Percentiles rank a stretch among this genome's conserved stretches.
Evolutionary conservation across 345 rosid genomes (phyloP).

Genomic region (Rubroshorea leprosula): DNA sequence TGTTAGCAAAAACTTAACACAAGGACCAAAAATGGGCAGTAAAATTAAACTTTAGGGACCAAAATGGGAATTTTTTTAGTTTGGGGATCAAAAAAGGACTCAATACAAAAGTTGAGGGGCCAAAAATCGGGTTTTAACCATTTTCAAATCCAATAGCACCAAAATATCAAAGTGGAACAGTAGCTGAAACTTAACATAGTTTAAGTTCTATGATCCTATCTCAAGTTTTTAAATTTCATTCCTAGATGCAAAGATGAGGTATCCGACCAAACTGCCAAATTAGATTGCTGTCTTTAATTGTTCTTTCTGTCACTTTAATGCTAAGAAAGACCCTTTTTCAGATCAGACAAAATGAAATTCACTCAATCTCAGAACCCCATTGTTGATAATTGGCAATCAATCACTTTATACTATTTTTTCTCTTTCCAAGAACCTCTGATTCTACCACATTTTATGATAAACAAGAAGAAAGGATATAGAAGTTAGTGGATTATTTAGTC

Average conservation of each 20-base stretch:
- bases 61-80: too few relatives aligned
- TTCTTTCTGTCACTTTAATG: background rate
- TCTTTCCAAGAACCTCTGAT: background rate
- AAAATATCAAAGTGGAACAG: too few relatives aligned
- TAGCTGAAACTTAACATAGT: background rate
- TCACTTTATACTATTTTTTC: too few relatives aligned
- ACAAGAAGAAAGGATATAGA: background rate
- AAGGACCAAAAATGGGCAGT: too few relatives aligned
- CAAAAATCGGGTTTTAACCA: too few relatives aligned
- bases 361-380: too few relatives aligned
- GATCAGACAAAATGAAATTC: background rate
- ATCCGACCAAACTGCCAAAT: background rate
- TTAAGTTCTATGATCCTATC: background rate
- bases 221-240: background rate
- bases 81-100: too few relatives aligned
- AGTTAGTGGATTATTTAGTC: background rate
- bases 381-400: too few relatives aligned
- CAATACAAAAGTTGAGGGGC: too few relatives aligned
- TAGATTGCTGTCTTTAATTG: background rate
- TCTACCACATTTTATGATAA: background rate
- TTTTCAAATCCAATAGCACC: too few relatives aligned
- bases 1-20: too few relatives aligned
- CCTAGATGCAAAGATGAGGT: background rate
- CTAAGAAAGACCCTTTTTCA: background rate
- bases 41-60: too few relatives aligned